Evolutionary conservation across 177 flowering plant species (phyloP).

Genomic region (Vitis hybrid): DNA sequence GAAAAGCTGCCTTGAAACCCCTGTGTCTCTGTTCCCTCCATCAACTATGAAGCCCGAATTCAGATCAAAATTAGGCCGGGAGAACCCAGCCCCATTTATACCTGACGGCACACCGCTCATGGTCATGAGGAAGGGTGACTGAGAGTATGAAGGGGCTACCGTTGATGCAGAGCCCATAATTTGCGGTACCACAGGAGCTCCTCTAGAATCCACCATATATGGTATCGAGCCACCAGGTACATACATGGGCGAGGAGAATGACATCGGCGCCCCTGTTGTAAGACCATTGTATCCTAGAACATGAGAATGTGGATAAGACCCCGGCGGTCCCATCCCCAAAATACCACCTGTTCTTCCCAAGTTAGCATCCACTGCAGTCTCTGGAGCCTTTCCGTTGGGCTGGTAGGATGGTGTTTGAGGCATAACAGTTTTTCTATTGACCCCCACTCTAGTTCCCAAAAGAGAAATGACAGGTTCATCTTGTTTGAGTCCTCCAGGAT

Average conservation of each 20-base stretch:
- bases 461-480: slow-evolving; percentile 61
- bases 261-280: slow-evolving; percentile 42
- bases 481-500: slow-evolving; percentile 26
- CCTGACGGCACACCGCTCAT: slow-evolving; percentile 34
- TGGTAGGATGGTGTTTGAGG: slow-evolving; percentile 29
- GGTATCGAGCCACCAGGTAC: slow-evolving; percentile 55
- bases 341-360: slow-evolving; percentile 37
- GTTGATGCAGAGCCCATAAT: slow-evolving; percentile 45
- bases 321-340: slow-evolving; percentile 41
- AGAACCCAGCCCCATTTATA: slow-evolving; percentile 47
- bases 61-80: slow-evolving; percentile 53
- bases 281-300: slow-evolving; percentile 56
- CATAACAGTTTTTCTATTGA: slow-evolving; percentile 28
- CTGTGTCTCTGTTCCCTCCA: slow-evolving; percentile 42
- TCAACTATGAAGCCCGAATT: slow-evolving; percentile 57
- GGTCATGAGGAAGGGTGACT: slow-evolving; percentile 53
- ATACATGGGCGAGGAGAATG: slow-evolving; percentile 53
- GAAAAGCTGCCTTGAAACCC: slow-evolving; percentile 49
- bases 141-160: slow-evolving; percentile 43
- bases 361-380: slow-evolving; percentile 31
- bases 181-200: slow-evolving; percentile 60
- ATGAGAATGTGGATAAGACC: slow-evolving; percentile 40
- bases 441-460: slow-evolving; percentile 72
- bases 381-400: slow-evolving; percentile 53
- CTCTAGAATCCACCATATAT: slow-evolving; percentile 82